Percentiles rank a stretch among this genome's conserved stretches.
These are phyloP conservation scores for Nemania sp. DNA, from an alignment of 2,329 filamentous ascomycete species.

Conservation along the genomic window DNA sequence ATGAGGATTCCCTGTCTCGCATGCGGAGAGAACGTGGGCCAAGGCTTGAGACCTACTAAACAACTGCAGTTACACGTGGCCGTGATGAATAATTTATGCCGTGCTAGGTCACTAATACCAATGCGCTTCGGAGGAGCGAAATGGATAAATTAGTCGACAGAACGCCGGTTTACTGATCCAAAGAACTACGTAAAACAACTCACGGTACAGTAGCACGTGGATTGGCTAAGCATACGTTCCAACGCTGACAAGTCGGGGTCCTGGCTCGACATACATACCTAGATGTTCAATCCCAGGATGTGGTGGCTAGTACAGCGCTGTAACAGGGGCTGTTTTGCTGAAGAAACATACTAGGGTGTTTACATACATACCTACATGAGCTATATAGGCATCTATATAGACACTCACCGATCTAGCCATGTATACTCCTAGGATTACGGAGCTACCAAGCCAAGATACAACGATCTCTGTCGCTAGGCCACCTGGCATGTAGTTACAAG, in stretches of 20 bases:
- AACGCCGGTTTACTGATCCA: background rate
- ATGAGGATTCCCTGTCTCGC: slow-evolving; percentile 20
- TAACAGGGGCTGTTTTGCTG: background rate
- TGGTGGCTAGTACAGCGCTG: background rate
- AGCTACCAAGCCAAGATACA: slow-evolving; percentile 19
- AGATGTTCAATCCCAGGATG: background rate
- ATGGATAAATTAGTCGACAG: background rate
- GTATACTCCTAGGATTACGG: background rate
- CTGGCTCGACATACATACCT: too few species aligned
- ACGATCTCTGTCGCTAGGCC: slow-evolving; percentile 25
- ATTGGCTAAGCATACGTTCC: background rate
- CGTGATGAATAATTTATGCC: slow-evolving; percentile 6
- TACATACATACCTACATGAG: slow-evolving; percentile 13
- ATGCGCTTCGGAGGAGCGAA: slow-evolving; percentile 1
- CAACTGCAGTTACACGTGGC: slow-evolving; percentile 18
- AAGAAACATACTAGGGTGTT: slow-evolving; percentile 10
- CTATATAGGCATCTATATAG: slow-evolving; percentile 4
- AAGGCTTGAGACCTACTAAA: background rate
- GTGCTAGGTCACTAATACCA: background rate
- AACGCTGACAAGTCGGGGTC: background rate
- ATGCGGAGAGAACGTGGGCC: slow-evolving; percentile 7
- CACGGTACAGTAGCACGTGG: background rate
- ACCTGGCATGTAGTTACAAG: slow-evolving; percentile 12
- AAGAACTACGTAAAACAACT: background rate
- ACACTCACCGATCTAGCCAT: background rate